phyloP scores from a whole-genome alignment of 371 early-diverging fungal species.

The Actinomortierella ambigua region DNA sequence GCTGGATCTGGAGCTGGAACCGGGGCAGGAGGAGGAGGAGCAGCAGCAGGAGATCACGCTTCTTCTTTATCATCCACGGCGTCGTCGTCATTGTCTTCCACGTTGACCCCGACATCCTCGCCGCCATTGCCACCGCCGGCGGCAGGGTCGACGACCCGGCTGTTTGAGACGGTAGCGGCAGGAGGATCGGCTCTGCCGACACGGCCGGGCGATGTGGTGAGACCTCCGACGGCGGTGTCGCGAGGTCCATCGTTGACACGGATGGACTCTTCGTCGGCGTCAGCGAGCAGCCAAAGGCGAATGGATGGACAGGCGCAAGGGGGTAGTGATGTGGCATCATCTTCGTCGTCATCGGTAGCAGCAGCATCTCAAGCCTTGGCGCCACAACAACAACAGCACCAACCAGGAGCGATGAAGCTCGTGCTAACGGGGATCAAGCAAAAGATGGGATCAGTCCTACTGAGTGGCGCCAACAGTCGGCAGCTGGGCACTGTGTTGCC shows the following conservation, averaged over 20 bases:
- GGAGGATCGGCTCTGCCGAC: no score
- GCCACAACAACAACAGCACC: slow-evolving; percentile 8
- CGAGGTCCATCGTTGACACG: slow-evolving; percentile 12
- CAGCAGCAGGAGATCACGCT: slow-evolving; percentile 18
- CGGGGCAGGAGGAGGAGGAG: slow-evolving; percentile 5
- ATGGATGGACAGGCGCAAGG: no score
- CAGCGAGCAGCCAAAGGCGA: no score
- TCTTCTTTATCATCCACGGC: slow-evolving; percentile 11
- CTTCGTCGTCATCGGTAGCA: slow-evolving; percentile 45
- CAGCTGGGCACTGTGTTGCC: slow-evolving; percentile 71
- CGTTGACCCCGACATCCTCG: no score
- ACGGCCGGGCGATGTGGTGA: slow-evolving; percentile 8
- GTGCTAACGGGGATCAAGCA: slow-evolving; percentile 73
- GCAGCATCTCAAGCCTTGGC: no score
- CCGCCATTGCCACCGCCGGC: slow-evolving; percentile 29
- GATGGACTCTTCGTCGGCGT: no score
- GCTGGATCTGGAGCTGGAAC: no score
- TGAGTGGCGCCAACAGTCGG: slow-evolving; percentile 74
- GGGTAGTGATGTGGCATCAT: slow-evolving; percentile 15
- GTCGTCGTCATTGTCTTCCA: no score
- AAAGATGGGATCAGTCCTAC: slow-evolving; percentile 80
- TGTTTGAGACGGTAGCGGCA: no score
- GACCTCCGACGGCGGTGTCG: slow-evolving; percentile 39
- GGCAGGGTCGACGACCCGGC: slow-evolving; percentile 4
- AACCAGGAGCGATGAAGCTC: slow-evolving; percentile 56